A percentile compares a stretch with the other conserved stretches of the same genome.
Evolutionary conservation across 805 yeast genomes (phyloP).

Genomic region (Wickerhamomyces hampshirensis): DNA sequence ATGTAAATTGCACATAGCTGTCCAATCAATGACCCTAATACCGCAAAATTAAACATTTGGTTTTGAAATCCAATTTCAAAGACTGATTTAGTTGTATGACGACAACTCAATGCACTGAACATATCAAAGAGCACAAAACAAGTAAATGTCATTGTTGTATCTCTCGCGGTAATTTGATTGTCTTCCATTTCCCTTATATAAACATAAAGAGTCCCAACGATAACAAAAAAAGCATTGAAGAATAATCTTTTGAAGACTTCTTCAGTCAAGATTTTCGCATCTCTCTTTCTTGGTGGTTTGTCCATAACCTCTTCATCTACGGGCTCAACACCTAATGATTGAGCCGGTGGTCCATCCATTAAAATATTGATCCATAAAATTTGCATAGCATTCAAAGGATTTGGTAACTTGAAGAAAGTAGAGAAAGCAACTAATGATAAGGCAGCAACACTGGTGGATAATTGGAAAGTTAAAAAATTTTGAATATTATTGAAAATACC

Average conservation of each 20-base stretch:
- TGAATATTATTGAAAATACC: slow-evolving; percentile 96
- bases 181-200: slow-evolving; percentile 86
- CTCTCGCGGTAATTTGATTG: slow-evolving; percentile 80
- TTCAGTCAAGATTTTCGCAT: slow-evolving; percentile 75
- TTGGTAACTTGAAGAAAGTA: slow-evolving; percentile 82
- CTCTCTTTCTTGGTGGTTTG: slow-evolving; percentile 90
- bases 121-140: slow-evolving; percentile 94
- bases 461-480: slow-evolving; percentile 89
- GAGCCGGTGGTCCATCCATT: slow-evolving; percentile 99
- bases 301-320: slow-evolving; percentile 95
- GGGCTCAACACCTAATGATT: slow-evolving; percentile 94
- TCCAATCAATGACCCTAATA: slow-evolving; percentile 80
- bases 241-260: slow-evolving; percentile 67
- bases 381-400: slow-evolving; percentile 97
- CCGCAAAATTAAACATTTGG: slow-evolving; percentile 91
- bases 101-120: slow-evolving; percentile 94
- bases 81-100: slow-evolving; percentile 80
- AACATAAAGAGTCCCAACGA: slow-evolving; percentile 86
- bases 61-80: slow-evolving; percentile 78
- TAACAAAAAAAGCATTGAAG: slow-evolving; percentile 66
- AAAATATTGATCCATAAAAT: slow-evolving; percentile 94
- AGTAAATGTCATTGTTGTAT: slow-evolving; percentile 98
- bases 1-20: slow-evolving; percentile 91
- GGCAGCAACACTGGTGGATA: slow-evolving; percentile 95
- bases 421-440: slow-evolving; percentile 82